Evolutionary conservation across 345 rosid genomes (phyloP), one percentile per base, ranked within the genome.

Genomic region (Salix dunnii): DNA sequence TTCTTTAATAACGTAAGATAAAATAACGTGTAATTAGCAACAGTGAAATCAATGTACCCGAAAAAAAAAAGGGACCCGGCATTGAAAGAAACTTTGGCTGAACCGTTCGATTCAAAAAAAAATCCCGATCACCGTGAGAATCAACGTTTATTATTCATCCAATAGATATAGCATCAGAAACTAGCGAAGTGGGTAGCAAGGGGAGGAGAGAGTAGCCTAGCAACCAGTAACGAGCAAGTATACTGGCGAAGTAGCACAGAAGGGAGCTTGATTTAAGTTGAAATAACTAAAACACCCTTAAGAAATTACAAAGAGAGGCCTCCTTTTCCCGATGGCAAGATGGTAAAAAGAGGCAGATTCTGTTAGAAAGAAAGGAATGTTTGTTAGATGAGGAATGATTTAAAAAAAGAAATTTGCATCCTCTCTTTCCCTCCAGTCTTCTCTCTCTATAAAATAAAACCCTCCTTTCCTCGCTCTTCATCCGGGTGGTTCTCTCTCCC

Each of bases 361-460:
- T 21, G 83, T 74, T 76, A 53, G 27, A 35, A 43, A 53, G 33
- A 35, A 43, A 72, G 70, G 76, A 74, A 69, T 77, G 71, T 58
- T 83, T 71, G 18, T 18, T 18, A 9, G 7, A 46, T 3, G 49
- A 21, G 11, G 23, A 77, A 61, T 73, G 33, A 65, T 75, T 77
- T 74, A 30, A 30, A 13, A 33, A 18, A 13, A 30, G 48, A 64
- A 68, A 68, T 76, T 49, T 25, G 67, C 69, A 72, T 33, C 67
- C 48, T 9, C 8, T 35, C 48, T 31, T 80, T 85, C 83, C 88
- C 88, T 78, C 80, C 88, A 73, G 65, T 63, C 73, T 62, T 20
- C 49, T 49, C 40, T 49, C 64, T 33, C 71, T 77, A 74, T 77
- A 67, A 33, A 33, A 40, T 40, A 78, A 33, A 33, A n/a, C 51